These are phyloP conservation scores for Chlorella variabilis DNA, from an alignment of 163 green algal genomes.

Conservation along the genomic window DNA sequence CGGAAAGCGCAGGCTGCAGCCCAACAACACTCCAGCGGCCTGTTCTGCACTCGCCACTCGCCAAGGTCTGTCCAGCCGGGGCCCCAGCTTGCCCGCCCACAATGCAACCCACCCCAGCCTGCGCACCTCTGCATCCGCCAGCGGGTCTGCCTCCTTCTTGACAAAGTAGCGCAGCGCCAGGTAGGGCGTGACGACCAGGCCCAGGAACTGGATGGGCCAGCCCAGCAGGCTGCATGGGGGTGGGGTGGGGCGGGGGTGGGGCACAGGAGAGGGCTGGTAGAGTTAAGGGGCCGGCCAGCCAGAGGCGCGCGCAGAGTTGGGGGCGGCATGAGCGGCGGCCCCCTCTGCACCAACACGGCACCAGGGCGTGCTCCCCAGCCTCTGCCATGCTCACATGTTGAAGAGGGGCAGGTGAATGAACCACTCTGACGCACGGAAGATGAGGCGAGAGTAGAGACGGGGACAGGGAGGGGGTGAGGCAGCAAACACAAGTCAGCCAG, in stretches of 20 bases:
- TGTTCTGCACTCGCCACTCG: neutral
- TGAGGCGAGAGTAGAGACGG: neutral
- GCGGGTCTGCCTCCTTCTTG: conserved; percentile 44
- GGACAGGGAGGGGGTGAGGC: conserved; percentile 40
- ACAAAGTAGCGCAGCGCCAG: conserved; percentile 67
- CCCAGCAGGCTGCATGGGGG: conserved; percentile 66
- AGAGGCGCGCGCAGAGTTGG: too few species aligned
- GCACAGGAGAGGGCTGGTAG: neutral
- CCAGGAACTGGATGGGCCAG: conserved; percentile 72
- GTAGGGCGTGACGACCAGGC: conserved; percentile 63
- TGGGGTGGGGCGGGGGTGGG: neutral
- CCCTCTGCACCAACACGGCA: too few species aligned
- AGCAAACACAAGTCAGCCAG: conserved; percentile 28
- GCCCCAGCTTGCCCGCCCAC: neutral
- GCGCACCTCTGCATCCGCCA: conserved; percentile 17
- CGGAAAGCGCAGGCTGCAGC: too few species aligned
- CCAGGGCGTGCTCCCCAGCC: too few species aligned
- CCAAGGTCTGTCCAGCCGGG: neutral
- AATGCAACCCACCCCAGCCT: neutral
- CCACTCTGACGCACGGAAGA: conserved; percentile 64
- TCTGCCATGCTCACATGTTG: too few species aligned
- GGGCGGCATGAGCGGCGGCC: too few species aligned
- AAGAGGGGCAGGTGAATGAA: conserved; percentile 78
- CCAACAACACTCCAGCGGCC: too few species aligned
- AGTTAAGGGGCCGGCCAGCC: too few species aligned